Conservation (phyloP, 1,139 yeast species). For the Protomyces arabidopsidicola region DNA sequence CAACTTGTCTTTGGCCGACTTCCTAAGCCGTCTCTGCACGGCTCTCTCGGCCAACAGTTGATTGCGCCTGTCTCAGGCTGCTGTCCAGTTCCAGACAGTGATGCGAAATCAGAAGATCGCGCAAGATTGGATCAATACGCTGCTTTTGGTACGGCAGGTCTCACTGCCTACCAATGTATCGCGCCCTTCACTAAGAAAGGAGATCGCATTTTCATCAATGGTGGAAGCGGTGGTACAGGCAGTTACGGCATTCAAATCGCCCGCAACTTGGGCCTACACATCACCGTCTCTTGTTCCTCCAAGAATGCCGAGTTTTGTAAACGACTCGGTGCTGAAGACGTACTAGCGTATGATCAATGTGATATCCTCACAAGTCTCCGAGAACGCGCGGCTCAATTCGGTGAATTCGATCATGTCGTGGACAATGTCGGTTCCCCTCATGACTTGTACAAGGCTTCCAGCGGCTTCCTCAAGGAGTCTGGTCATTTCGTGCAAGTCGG, state of each 20-base stretch:
- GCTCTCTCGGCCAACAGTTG: slow-evolving; percentile 16
- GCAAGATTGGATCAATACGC: slow-evolving; percentile 18
- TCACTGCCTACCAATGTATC: slow-evolving; percentile 27
- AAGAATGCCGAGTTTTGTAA: slow-evolving; percentile 15
- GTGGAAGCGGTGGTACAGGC: slow-evolving; percentile 29
- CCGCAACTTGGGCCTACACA: slow-evolving; percentile 16
- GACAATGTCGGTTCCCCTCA: slow-evolving; percentile 27
- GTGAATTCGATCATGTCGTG: slow-evolving; percentile 25
- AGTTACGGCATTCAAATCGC: slow-evolving; percentile 26
- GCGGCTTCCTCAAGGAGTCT: slow-evolving; percentile 6
- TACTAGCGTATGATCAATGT: slow-evolving; percentile 16
- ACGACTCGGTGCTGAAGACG: slow-evolving; percentile 26
- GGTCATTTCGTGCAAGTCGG: slow-evolving; percentile 26
- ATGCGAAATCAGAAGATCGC: not conserved
- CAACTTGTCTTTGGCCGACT: slow-evolving; percentile 17
- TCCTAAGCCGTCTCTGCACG: slow-evolving; percentile 6
- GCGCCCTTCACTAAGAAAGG: slow-evolving; percentile 13
- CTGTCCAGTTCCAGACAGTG: slow-evolving; percentile 7
- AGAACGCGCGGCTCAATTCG: slow-evolving; percentile 2
- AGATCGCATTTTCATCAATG: slow-evolving; percentile 22
- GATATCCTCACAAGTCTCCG: slow-evolving; percentile 11
- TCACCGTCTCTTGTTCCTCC: slow-evolving; percentile 25
- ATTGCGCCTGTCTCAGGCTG: not conserved
- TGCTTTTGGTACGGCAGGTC: slow-evolving; percentile 25
- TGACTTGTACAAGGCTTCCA: slow-evolving; percentile 8